Conservation (phyloP, 2,329 filamentous ascomycete species). For the Uncinocarpus reesii region DNA sequence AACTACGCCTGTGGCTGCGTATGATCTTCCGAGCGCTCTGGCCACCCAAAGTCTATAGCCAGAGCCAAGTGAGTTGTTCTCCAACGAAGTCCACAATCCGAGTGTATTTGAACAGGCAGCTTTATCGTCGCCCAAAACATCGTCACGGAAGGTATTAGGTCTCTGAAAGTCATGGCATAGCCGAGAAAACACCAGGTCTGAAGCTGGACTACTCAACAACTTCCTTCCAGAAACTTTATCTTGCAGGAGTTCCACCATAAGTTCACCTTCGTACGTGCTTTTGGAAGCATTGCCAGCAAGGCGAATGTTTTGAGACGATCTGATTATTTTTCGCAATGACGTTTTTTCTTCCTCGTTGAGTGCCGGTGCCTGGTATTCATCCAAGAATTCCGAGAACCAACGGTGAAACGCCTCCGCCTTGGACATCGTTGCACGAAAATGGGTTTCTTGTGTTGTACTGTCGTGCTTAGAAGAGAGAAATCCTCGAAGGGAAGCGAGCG, state of each 20-base stretch:
- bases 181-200: conserved; percentile 31
- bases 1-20: conserved; percentile 61
- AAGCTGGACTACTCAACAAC: conserved; percentile 62
- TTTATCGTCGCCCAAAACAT: conserved; percentile 59
- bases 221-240: conserved; percentile 55
- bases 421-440: conserved; percentile 64
- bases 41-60: conserved; percentile 78
- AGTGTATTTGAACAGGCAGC: conserved; percentile 53
- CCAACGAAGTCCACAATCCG: conserved; percentile 67
- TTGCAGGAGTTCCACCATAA: conserved; percentile 68
- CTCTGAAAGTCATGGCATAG: conserved; percentile 65
- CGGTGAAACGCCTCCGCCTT: conserved; percentile 65
- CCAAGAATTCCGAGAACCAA: conserved; percentile 66
- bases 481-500: conserved; percentile 64
- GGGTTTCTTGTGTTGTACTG: conserved; percentile 73
- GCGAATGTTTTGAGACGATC: conserved; percentile 57
- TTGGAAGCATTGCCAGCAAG: conserved; percentile 58
- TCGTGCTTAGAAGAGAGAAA: conserved; percentile 66
- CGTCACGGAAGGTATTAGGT: conserved; percentile 48
- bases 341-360: conserved; percentile 41
- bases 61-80: conserved; percentile 50
- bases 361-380: conserved; percentile 47
- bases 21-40: conserved; percentile 71
- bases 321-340: conserved; percentile 57
- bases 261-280: conserved; percentile 63